These are phyloP conservation scores for Cyclocybe aegerita DNA, from an alignment of 768 basidiomycete genomes.

Conservation along the genomic window DNA sequence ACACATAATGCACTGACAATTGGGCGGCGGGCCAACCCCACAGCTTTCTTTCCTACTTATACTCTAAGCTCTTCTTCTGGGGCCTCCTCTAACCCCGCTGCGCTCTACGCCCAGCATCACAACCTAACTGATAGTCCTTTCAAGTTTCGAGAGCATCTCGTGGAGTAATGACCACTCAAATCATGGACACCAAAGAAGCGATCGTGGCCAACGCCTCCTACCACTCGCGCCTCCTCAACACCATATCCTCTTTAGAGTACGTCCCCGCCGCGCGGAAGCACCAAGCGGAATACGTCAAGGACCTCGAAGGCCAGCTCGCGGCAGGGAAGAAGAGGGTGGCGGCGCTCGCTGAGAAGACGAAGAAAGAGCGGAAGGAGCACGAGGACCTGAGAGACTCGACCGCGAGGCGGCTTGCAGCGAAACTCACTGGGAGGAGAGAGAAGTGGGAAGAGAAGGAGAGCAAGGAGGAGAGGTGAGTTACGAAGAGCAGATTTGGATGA, in stretches of 20 bases:
- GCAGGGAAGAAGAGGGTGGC: conserved; percentile 23
- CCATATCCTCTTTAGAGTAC: conserved; percentile 38
- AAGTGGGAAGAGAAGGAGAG: conserved; percentile 40
- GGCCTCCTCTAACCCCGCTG: too few species aligned
- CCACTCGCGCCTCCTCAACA: conserved; percentile 32
- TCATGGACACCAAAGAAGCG: conserved; percentile 29
- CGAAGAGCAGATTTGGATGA: background rate
- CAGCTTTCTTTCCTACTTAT: too few species aligned
- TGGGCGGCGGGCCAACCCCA: too few species aligned
- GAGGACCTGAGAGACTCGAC: conserved; percentile 39
- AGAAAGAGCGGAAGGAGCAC: conserved; percentile 45
- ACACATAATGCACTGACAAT: too few species aligned
- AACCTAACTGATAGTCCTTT: too few species aligned
- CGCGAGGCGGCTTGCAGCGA: conserved; percentile 35
- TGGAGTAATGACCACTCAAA: background rate
- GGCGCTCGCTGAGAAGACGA: conserved; percentile 34
- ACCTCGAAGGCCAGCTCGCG: conserved; percentile 28
- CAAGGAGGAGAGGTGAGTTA: conserved; percentile 43
- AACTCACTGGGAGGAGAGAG: conserved; percentile 39
- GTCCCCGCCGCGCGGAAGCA: conserved; percentile 35
- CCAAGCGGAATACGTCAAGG: conserved; percentile 33
- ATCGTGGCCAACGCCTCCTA: conserved; percentile 38
- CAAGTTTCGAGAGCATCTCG: too few species aligned
- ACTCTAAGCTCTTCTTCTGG: too few species aligned
- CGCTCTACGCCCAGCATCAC: too few species aligned